These are phyloP conservation scores for Solanum medicagineum DNA, from an alignment of 257 asterid genomes.

Conservation along the genomic window DNA sequence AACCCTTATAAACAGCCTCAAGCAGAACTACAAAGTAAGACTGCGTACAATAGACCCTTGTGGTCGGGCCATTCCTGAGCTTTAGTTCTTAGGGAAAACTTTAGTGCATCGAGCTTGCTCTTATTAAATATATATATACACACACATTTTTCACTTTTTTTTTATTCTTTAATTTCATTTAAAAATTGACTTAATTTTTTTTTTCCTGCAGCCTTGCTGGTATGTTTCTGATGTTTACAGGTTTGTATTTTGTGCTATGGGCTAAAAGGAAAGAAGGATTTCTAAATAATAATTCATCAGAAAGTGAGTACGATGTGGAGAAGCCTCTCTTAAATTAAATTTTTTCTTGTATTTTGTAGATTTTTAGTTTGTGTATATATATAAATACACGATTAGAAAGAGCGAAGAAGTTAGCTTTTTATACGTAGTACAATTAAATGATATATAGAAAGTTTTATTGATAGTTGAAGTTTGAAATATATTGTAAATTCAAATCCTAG, in stretches of 20 bases:
- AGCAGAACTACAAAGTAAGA: too few relatives aligned
- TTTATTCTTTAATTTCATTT: background rate
- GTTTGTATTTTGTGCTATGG: slow-evolving; percentile 78
- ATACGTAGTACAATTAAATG: background rate
- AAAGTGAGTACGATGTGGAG: slow-evolving; percentile 45
- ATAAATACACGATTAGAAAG: background rate
- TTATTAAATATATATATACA: too few relatives aligned
- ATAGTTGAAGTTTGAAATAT: background rate
- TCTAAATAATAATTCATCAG: background rate
- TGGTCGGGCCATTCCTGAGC: too few relatives aligned
- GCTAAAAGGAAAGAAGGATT: slow-evolving; percentile 63
- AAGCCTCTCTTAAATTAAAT: slow-evolving; percentile 63
- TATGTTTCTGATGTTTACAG: slow-evolving; percentile 77
- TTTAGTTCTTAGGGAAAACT: too few relatives aligned
- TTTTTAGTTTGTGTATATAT: background rate
- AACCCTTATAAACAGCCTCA: too few relatives aligned
- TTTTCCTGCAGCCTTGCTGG: slow-evolving; percentile 47
- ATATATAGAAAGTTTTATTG: background rate
- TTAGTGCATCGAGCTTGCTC: too few relatives aligned
- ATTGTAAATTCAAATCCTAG: background rate
- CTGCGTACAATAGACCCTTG: too few relatives aligned
- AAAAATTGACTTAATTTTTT: background rate
- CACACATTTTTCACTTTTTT: background rate
- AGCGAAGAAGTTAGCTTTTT: background rate
- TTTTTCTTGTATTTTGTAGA: background rate